Percentiles rank a stretch among this genome's conserved stretches.
These are phyloP conservation scores for Adansonia grandidieri DNA, from an alignment of 441 rosid species.

Conservation along the genomic window DNA sequence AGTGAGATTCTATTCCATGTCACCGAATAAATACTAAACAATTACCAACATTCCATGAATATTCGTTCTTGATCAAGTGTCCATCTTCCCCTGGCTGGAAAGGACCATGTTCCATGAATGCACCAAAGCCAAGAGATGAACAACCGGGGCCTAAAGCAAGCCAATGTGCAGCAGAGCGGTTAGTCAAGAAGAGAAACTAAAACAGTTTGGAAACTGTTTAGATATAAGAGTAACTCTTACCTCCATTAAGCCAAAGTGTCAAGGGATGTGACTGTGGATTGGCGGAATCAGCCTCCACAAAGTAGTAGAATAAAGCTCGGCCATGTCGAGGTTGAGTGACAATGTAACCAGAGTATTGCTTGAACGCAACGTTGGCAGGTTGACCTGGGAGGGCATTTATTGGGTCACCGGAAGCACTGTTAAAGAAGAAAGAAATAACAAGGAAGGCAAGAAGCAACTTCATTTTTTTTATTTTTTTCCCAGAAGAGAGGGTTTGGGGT, in stretches of 20 bases:
- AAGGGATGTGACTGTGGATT: constrained; percentile 32
- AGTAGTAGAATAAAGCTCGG: constrained; percentile 40
- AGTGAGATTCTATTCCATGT: background rate
- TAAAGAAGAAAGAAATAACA: background rate
- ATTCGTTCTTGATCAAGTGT: constrained; percentile 32
- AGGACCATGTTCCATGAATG: constrained; percentile 43
- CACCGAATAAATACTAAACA: background rate
- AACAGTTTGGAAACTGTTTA: background rate
- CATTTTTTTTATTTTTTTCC: background rate
- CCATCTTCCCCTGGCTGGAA: constrained; percentile 37
- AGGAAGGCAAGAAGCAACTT: background rate
- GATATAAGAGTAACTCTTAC: background rate
- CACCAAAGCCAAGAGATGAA: constrained; percentile 47
- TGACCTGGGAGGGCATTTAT: constrained; percentile 38
- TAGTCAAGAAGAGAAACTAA: background rate
- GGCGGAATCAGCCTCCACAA: constrained; percentile 29
- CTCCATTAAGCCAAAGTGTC: constrained; percentile 47
- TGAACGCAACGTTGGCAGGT: constrained; percentile 31
- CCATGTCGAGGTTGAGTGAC: constrained; percentile 30
- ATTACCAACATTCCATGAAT: constrained; percentile 44
- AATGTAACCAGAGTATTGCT: constrained; percentile 40
- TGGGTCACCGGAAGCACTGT: background rate
- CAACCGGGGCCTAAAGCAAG: constrained; percentile 39
- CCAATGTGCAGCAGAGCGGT: background rate
- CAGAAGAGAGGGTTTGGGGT: background rate